Percentiles rank a stretch among this genome's conserved stretches.
Evolutionary conservation across 805 yeast genomes (phyloP).

Genomic region (Yueomyces sp.): DNA sequence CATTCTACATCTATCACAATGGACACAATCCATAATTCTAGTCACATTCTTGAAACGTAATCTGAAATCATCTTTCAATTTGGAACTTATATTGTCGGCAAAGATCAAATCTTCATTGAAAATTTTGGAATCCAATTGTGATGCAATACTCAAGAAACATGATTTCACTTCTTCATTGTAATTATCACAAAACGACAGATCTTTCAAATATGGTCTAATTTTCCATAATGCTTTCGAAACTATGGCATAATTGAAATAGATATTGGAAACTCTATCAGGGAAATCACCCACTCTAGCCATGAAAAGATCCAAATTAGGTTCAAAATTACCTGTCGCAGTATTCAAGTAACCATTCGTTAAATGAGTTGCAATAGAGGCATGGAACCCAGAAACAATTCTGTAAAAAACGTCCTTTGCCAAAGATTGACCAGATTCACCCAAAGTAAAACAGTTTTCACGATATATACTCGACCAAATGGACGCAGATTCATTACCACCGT

Average conservation of each 20-base stretch:
- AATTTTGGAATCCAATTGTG: conserved; percentile 23
- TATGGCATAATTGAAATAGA: conserved; percentile 86
- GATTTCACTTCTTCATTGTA: conserved; percentile 34
- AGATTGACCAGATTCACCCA: conserved; percentile 40
- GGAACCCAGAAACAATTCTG: conserved; percentile 83
- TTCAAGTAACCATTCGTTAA: conserved; percentile 71
- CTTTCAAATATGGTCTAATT: conserved; percentile 37
- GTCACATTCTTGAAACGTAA: conserved; percentile 79
- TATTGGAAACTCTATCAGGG: conserved; percentile 79
- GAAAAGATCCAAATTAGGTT: conserved; percentile 69
- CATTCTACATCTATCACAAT: conserved; percentile 91
- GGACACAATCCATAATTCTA: conserved; percentile 94
- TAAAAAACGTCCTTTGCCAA: conserved; percentile 82
- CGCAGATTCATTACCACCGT: conserved; percentile 82
- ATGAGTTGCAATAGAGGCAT: conserved; percentile 89
- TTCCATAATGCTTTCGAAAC: conserved; percentile 72
- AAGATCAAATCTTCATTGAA: conserved; percentile 41
- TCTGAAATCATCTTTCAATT: conserved; percentile 74
- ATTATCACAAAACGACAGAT: conserved; percentile 34
- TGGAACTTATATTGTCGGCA: conserved; percentile 29
- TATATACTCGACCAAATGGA: conserved; percentile 91
- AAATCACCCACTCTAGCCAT: conserved; percentile 81
- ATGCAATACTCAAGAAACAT: conserved; percentile 29
- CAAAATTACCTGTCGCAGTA: conserved; percentile 63
- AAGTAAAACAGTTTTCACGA: conserved; percentile 71